A percentile compares a stretch with the other conserved stretches of the same genome.
phyloP scores from a whole-genome alignment of 2,329 filamentous ascomycete genomes.

The Neonectria punicea region DNA sequence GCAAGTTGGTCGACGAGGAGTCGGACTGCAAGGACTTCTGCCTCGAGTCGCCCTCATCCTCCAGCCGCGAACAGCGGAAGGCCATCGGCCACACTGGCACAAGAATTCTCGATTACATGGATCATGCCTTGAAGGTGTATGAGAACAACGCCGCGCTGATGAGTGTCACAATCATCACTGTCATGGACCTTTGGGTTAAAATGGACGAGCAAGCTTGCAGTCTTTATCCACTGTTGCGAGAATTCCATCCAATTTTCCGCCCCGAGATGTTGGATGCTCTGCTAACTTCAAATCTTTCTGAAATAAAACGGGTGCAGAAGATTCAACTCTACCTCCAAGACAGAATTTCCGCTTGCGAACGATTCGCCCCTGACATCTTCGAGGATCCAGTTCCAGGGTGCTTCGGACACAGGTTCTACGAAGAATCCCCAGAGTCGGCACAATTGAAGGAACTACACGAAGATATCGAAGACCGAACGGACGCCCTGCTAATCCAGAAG shows the following conservation, averaged over 20 bases:
- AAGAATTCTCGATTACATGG: slow-evolving; percentile 27
- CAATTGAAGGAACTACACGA: slow-evolving; percentile 31
- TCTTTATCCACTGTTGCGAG: slow-evolving; percentile 33
- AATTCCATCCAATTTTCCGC: slow-evolving; percentile 37
- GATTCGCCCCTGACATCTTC: slow-evolving; percentile 31
- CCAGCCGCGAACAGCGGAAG: background rate
- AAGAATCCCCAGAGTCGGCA: slow-evolving; percentile 30
- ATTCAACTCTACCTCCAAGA: slow-evolving; percentile 36
- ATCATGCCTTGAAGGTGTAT: slow-evolving; percentile 18
- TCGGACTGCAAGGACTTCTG: slow-evolving; percentile 14
- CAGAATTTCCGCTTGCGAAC: slow-evolving; percentile 29
- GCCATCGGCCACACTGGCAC: slow-evolving; percentile 12
- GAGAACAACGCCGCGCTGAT: slow-evolving; percentile 32
- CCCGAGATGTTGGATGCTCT: slow-evolving; percentile 38
- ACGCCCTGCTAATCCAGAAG: slow-evolving; percentile 36
- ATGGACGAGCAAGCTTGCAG: slow-evolving; percentile 35
- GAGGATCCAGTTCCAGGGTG: slow-evolving; percentile 39
- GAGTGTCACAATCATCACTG: slow-evolving; percentile 34
- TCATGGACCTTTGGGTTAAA: slow-evolving; percentile 39
- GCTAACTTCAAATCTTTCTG: slow-evolving; percentile 26
- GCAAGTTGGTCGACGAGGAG: slow-evolving; percentile 31
- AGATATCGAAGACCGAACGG: slow-evolving; percentile 40
- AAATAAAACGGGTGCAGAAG: slow-evolving; percentile 33
- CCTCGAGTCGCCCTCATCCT: background rate
- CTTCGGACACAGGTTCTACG: slow-evolving; percentile 43